Evolutionary conservation across 805 yeast genomes (phyloP), one percentile per base, ranked within the genome.

Genomic region (Candida patagonica): DNA sequence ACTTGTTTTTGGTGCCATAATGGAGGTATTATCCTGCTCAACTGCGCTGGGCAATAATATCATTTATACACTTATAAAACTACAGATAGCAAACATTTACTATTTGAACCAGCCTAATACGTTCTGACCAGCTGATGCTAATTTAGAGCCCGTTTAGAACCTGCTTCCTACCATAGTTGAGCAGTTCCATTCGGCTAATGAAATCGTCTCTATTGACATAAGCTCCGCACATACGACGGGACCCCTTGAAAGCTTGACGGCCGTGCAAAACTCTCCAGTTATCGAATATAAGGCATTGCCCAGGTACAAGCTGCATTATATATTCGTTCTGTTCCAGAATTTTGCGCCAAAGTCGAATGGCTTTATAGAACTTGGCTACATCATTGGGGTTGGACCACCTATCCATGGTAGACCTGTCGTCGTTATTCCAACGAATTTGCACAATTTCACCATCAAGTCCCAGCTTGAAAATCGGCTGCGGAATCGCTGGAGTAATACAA

Each of bases 251-350:
- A 44, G 68, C 78, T 33, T 76, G 73, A 51, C 86, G 67, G 13
- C 80, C 76, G 55, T 80, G 87, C 57, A 79, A 66, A 16, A 76
- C 75, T 50, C 87, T 58, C 85, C 86, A 79, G 53, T 79, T 80
- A 53, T 80, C 85, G 53, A 79, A 79, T 30, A 80, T 72, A 47
- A 79, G 58, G 35, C 78, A 71, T 49, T 74, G 76, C 2, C 85
- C 86, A 0, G 87, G 85, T 37, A 60, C 63, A 49, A 80, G 64
- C 48, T 68, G 76, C 51, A 74, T 64, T 50, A 68, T 67, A 26
- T 71, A 58, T 53, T 74, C 79, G 50, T 75, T 69, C 32, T 68
- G 69, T 44, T 67, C 63, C 42, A 79, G 68, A 42, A 79, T 63
- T 25, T 55, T 56, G 45, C 71, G 63, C 83, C 84, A 80, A 32